Evolutionary conservation across 192 early-diverging fungal genomes (phyloP), one percentile per base, ranked within the genome.

Genomic region (Coemansia sp.): DNA sequence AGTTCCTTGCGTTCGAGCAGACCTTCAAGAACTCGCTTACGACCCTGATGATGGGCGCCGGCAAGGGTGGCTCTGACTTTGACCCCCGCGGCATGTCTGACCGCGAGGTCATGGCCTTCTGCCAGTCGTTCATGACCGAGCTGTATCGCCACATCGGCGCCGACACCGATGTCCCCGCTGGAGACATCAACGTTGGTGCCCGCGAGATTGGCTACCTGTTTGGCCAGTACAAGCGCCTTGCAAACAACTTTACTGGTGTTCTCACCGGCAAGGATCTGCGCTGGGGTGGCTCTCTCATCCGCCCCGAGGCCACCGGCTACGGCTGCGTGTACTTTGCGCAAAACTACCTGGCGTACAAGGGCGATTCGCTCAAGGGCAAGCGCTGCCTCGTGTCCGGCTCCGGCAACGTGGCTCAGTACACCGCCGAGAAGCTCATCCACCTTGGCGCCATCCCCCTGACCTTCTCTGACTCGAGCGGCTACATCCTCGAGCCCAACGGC

Each of bases 21-120:
- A 83, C 74, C 45, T 84, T 84, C 75, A 84, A 84, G 76, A 84
- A 83, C 76, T 76, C 83, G 61, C 82, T 84, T 43, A 83, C 81
- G 41, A 79, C 73, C n/a, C 74, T 84, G 48, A 78, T 75, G 74
- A 84, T 84, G 73, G 81, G 81, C 63, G 76, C 75, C 46, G 83
- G 76, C 48, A 84, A 84, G 81, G 83, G 83, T 42, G 83, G 83
- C 52, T 77, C 71, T 13, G 83, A 84, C 69, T 84, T 84, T 50
- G 64, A 83, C 43, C 83, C 83, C 43, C 75, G 78, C 36, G 83
- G 65, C 50, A 70, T 70, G 66, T 82, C 81, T 57, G 83, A 84
- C 69, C 69, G 71, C 66, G 81, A 84, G 66, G 74, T 84, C 67
- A 81, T 74, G 76, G 67, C 71, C 46, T 83, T 84, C 69, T 84